Evolutionary conservation across 23 red algal species (phyloP).

Genomic region (Gracilaria vermiculophylla): DNA sequence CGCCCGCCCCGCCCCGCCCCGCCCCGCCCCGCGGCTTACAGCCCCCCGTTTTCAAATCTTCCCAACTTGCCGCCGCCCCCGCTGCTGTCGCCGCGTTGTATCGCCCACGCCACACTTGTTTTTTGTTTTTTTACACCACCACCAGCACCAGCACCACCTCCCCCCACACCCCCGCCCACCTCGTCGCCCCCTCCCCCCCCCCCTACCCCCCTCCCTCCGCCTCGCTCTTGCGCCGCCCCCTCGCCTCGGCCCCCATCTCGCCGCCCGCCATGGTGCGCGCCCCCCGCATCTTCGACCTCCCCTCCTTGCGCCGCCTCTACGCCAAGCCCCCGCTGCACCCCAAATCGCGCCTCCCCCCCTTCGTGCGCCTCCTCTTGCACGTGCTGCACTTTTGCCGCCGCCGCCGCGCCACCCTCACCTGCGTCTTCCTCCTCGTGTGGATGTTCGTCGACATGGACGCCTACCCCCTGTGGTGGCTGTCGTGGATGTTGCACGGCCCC

Average conservation of each 20-base stretch:
- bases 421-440: background rate
- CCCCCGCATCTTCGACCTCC: background rate
- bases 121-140: no score
- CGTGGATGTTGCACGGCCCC: background rate
- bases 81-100: no score
- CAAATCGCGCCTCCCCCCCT: background rate
- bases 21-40: background rate
- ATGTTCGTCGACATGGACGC: constrained; percentile 36
- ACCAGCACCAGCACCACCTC: no score
- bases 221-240: background rate
- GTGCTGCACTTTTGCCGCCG: constrained; percentile 27
- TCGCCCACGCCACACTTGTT: no score
- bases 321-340: background rate
- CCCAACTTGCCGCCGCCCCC: no score
- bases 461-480: constrained; percentile 23
- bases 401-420: constrained; percentile 8
- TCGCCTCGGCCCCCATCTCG: background rate
- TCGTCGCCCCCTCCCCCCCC: background rate
- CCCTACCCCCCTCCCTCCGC: background rate
- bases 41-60: background rate
- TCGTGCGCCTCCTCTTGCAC: background rate
- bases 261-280: constrained; percentile 1
- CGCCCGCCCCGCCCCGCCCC: background rate
- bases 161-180: background rate
- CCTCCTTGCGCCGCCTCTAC: background rate